These are phyloP conservation scores for Coemansia sp. DNA, from an alignment of 192 early-diverging fungal species.

Conservation along the genomic window DNA sequence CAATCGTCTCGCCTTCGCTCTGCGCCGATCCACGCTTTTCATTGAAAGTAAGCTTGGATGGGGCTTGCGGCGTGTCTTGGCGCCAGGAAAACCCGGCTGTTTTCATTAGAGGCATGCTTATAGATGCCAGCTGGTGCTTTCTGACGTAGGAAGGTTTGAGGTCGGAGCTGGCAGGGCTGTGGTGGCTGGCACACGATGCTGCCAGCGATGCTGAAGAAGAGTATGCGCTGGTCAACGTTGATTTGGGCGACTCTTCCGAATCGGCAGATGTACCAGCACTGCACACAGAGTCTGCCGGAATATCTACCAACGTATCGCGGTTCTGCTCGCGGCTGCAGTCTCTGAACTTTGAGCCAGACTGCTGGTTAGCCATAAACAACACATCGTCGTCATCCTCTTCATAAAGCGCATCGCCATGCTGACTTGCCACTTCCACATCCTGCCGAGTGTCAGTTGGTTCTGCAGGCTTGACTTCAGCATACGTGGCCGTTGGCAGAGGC, in stretches of 20 bases:
- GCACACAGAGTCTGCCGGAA: conserved; percentile 5
- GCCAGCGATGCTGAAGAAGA: conserved; percentile 6
- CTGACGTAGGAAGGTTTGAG: neutral
- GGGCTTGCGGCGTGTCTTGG: neutral
- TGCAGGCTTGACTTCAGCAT: neutral
- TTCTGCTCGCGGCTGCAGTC: conserved; percentile 9
- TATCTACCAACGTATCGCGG: conserved; percentile 33
- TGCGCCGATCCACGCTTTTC: conserved; percentile 50
- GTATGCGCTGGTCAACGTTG: neutral
- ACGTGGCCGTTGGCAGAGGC: conserved; percentile 10
- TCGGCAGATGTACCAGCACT: neutral
- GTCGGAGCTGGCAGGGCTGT: neutral
- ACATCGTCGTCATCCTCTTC: conserved; percentile 10
- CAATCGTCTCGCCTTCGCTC: conserved; percentile 50
- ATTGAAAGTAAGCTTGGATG: conserved; percentile 8
- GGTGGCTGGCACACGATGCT: conserved; percentile 1
- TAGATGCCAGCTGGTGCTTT: too few species aligned
- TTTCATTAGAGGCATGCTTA: neutral
- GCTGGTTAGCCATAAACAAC: conserved; percentile 17
- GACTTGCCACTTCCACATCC: neutral
- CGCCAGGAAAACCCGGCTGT: neutral
- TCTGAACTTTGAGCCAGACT: conserved; percentile 11
- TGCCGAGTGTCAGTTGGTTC: neutral
- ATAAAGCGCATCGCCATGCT: neutral
- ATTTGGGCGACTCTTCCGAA: neutral